Conservation (phyloP, 176 grass and related monocot genomes). For the Luzula sylvatica region DNA sequence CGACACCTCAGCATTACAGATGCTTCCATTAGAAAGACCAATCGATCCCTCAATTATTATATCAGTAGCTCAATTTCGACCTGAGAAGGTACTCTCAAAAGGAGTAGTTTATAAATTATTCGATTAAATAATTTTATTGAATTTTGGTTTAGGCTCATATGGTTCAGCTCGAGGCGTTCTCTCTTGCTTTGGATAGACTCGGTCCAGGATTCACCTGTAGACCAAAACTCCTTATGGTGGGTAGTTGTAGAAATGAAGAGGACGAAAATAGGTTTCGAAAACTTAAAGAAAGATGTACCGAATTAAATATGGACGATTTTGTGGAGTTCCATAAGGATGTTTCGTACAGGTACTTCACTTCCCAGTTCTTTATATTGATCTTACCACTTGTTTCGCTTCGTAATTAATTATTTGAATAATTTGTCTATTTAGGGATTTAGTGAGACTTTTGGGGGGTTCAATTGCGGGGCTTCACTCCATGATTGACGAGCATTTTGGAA, state of each 20-base stretch:
- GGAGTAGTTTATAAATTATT: no score
- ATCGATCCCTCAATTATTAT: constrained; percentile 50
- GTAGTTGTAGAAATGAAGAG: constrained; percentile 79
- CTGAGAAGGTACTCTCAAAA: constrained; percentile 67
- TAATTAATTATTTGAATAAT: not conserved
- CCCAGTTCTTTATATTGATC: not conserved
- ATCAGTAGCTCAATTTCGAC: constrained; percentile 93
- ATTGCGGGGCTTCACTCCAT: constrained; percentile 82
- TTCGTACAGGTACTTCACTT: constrained; percentile 44
- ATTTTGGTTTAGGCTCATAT: constrained; percentile 58
- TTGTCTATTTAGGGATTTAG: constrained; percentile 45
- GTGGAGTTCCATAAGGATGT: constrained; percentile 83
- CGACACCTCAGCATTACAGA: constrained; percentile 74
- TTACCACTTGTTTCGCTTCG: not conserved
- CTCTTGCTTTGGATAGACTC: constrained; percentile 54
- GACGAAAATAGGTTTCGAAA: constrained; percentile 74
- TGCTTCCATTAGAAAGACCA: constrained; percentile 71
- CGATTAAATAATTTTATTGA: no score
- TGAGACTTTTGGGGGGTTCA: constrained; percentile 65
- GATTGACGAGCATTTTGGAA: constrained; percentile 95
- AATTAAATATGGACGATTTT: constrained; percentile 64
- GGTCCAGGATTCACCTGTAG: constrained; percentile 32
- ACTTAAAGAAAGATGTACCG: constrained; percentile 53
- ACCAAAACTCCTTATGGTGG: constrained; percentile 75
- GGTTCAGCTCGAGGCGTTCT: constrained; percentile 92